phyloP scores from a whole-genome alignment of 257 asterid species.

The Przewalskia tangutica region DNA sequence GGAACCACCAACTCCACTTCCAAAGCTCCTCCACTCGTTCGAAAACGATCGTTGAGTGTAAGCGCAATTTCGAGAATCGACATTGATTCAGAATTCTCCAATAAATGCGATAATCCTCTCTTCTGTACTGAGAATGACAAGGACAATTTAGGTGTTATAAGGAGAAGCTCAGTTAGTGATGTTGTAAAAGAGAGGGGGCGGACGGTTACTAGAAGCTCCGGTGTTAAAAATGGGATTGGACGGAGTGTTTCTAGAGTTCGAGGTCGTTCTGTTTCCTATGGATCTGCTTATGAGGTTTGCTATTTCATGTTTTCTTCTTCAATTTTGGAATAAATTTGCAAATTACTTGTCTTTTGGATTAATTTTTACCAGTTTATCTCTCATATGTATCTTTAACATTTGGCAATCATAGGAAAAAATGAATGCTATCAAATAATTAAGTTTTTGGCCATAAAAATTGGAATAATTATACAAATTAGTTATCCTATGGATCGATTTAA shows the following conservation, averaged over 20 bases:
- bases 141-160: neutral
- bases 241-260: constrained; percentile 68
- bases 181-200: constrained; percentile 52
- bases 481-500: neutral
- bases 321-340: neutral
- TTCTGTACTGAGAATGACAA: constrained; percentile 33
- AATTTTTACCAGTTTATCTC: too few relatives aligned
- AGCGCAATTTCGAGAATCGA: constrained; percentile 47
- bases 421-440: too few relatives aligned
- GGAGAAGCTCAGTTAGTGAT: neutral
- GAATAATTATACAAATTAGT: too few relatives aligned
- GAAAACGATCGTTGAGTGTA: constrained; percentile 67
- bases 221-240: constrained; percentile 55
- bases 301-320: neutral
- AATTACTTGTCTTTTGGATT: neutral
- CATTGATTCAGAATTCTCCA: constrained; percentile 44
- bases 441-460: too few relatives aligned
- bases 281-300: constrained; percentile 41
- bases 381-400: too few relatives aligned
- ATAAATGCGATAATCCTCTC: constrained; percentile 71
- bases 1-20: constrained; percentile 21
- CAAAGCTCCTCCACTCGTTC: constrained; percentile 23
- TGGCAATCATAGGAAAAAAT: too few relatives aligned
- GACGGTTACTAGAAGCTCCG: constrained; percentile 34
- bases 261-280: constrained; percentile 44